These are phyloP conservation scores for Colletotrichum musae DNA, from an alignment of 2,329 filamentous ascomycete genomes.

Conservation along the genomic window DNA sequence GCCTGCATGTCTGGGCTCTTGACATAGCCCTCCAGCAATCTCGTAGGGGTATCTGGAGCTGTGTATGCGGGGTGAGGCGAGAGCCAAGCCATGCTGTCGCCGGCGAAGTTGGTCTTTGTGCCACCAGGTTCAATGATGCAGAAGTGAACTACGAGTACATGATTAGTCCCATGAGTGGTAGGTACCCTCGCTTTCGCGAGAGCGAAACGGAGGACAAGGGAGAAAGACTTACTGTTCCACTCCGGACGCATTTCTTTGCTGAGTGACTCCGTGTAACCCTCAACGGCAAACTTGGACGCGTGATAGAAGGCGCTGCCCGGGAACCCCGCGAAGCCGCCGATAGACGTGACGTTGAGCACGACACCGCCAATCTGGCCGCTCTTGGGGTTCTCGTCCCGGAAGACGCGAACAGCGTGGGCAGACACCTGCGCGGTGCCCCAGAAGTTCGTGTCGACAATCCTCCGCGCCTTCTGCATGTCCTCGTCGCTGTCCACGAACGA, in stretches of 20 bases:
- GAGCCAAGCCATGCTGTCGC: constrained; percentile 40
- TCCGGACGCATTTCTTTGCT: constrained; percentile 58
- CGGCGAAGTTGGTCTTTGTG: constrained; percentile 53
- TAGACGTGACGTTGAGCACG: constrained; percentile 69
- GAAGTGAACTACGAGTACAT: constrained; percentile 52
- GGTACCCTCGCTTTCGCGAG: background rate
- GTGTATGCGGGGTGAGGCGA: constrained; percentile 56
- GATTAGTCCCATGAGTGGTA: background rate
- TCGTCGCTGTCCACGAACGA: background rate
- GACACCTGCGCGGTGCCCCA: constrained; percentile 58
- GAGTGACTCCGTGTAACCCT: constrained; percentile 63
- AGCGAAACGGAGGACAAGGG: background rate
- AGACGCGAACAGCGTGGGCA: constrained; percentile 52
- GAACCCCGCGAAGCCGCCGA: constrained; percentile 59
- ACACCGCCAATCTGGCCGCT: constrained; percentile 59
- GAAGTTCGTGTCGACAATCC: constrained; percentile 57
- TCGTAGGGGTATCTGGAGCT: constrained; percentile 48
- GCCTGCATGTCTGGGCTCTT: constrained; percentile 22
- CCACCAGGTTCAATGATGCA: constrained; percentile 59
- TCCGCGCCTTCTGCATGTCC: background rate
- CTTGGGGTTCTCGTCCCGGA: constrained; percentile 52
- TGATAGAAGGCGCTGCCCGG: constrained; percentile 56
- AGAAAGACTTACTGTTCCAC: constrained; percentile 55
- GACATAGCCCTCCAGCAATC: constrained; percentile 33
- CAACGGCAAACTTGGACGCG: constrained; percentile 60